These are phyloP conservation scores for Calonectria henricotiae DNA, from an alignment of 2,329 filamentous ascomycete genomes.

Conservation along the genomic window DNA sequence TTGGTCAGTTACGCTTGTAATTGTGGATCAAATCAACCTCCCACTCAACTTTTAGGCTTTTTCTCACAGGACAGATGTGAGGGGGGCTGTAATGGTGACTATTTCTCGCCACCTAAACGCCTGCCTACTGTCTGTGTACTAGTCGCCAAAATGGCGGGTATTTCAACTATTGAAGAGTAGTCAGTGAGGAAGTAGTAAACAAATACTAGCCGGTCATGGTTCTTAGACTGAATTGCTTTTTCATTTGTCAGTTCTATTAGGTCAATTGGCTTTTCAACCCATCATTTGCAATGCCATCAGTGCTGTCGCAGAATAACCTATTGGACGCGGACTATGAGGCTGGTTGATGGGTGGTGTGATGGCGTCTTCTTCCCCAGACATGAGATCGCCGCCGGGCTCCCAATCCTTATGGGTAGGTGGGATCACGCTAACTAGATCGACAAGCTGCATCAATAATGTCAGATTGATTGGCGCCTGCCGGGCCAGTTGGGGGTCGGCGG, in stretches of 20 bases:
- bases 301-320: not conserved
- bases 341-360: not conserved
- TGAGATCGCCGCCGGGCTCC: slow-evolving; percentile 1
- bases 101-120: not conserved
- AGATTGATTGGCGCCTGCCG: not conserved
- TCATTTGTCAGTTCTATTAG: not conserved
- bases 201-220: too few species aligned
- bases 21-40: too few species aligned
- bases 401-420: not conserved
- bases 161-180: too few species aligned
- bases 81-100: not conserved
- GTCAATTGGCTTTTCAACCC: not conserved
- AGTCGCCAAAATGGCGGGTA: too few species aligned
- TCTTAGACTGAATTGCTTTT: not conserved
- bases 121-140: too few species aligned
- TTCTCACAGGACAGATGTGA: not conserved
- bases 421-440: not conserved
- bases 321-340: not conserved
- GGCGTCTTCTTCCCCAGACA: not conserved
- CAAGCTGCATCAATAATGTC: not conserved
- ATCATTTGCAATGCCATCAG: not conserved
- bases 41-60: not conserved
- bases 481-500: too few species aligned
- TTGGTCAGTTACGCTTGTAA: not conserved
- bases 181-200: too few species aligned